Evolutionary conservation across 805 yeast species (phyloP).

Genomic region (Priceomyces castillae): DNA sequence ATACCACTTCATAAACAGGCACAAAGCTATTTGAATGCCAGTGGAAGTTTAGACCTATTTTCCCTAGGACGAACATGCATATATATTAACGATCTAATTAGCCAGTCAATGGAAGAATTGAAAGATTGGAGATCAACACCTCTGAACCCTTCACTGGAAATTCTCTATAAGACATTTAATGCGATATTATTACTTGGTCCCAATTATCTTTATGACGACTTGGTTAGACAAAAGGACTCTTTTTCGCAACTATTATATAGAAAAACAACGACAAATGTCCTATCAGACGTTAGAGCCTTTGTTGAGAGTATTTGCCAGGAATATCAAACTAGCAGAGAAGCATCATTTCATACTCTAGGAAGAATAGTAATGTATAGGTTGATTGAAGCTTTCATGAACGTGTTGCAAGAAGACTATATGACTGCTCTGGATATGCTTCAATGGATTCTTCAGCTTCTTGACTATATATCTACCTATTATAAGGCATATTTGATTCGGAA

Average conservation of each 20-base stretch:
- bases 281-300: background rate
- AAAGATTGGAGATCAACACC: background rate
- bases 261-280: background rate
- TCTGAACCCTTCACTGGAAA: background rate
- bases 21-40: slow-evolving; percentile 10
- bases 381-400: slow-evolving; percentile 17
- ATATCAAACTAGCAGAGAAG: background rate
- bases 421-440: slow-evolving; percentile 15
- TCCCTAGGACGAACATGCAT: slow-evolving; percentile 20
- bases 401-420: slow-evolving; percentile 13
- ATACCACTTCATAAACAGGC: slow-evolving; percentile 22
- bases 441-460: slow-evolving; percentile 14
- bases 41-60: slow-evolving; percentile 14
- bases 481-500: slow-evolving; percentile 7
- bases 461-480: slow-evolving; percentile 2
- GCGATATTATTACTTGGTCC: slow-evolving; percentile 16
- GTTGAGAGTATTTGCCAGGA: background rate
- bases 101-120: slow-evolving; percentile 3
- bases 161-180: slow-evolving; percentile 7
- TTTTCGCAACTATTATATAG: background rate
- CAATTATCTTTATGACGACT: slow-evolving; percentile 11
- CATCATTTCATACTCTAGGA: slow-evolving; percentile 5
- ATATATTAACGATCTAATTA: slow-evolving; percentile 5
- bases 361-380: slow-evolving; percentile 16
- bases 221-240: slow-evolving; percentile 1